A percentile compares a stretch with the other conserved stretches of the same genome.
Evolutionary conservation across 768 basidiomycete species (phyloP).

Genomic region (Phylloporus scabripes): DNA sequence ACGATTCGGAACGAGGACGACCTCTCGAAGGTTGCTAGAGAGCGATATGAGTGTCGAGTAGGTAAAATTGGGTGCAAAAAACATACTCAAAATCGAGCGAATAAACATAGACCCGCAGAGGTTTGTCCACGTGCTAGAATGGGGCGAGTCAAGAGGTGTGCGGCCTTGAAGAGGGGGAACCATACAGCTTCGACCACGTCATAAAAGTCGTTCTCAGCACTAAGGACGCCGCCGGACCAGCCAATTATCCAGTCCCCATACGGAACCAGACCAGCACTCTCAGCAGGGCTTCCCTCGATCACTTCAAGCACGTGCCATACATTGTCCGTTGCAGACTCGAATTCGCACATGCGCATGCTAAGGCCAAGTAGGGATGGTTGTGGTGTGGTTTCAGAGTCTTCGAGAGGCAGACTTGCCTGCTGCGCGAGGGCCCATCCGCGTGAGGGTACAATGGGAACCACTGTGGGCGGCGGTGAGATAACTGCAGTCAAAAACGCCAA

Average conservation of each 20-base stretch:
- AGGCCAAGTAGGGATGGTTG: slow-evolving; percentile 92
- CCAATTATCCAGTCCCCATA: slow-evolving; percentile 78
- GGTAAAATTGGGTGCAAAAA: slow-evolving; percentile 7
- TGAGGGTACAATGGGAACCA: slow-evolving; percentile 80
- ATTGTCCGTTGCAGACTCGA: slow-evolving; percentile 81
- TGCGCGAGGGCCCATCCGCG: slow-evolving; percentile 66
- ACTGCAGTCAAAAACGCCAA: not conserved
- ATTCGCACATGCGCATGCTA: slow-evolving; percentile 90
- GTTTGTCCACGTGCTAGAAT: slow-evolving; percentile 87
- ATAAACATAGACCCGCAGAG: slow-evolving; percentile 91
- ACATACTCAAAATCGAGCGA: slow-evolving; percentile 94
- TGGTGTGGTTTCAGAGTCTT: slow-evolving; percentile 37
- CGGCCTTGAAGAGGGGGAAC: slow-evolving; percentile 2
- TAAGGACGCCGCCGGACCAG: slow-evolving; percentile 91
- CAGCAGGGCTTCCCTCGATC: slow-evolving; percentile 91
- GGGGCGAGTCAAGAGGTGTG: slow-evolving; percentile 2
- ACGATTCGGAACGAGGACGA: slow-evolving; percentile 90
- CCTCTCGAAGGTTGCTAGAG: slow-evolving; percentile 80
- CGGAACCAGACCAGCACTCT: slow-evolving; percentile 93
- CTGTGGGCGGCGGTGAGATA: slow-evolving; percentile 36
- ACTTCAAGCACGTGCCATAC: slow-evolving; percentile 99
- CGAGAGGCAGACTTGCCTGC: slow-evolving; percentile 34
- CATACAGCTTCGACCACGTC: slow-evolving; percentile 88
- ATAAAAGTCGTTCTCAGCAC: slow-evolving; percentile 93
- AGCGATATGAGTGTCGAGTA: slow-evolving; percentile 5